These are phyloP conservation scores for Cladosporium austrohemisphaericum DNA, from an alignment of 2,329 filamentous ascomycete species.

Conservation along the genomic window DNA sequence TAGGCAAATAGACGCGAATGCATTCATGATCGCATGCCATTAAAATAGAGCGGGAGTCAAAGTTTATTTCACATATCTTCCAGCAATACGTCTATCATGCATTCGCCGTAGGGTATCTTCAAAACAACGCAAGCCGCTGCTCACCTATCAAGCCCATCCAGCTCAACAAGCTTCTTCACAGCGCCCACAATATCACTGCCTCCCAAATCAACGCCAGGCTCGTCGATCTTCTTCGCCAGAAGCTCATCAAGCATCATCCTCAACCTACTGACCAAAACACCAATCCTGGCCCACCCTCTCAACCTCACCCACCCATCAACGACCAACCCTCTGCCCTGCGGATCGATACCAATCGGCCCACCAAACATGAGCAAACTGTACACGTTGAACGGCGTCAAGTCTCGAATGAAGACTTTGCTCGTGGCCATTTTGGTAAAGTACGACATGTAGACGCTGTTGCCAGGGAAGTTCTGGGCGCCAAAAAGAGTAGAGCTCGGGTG, in stretches of 20 bases:
- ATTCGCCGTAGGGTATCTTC: not conserved
- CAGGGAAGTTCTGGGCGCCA: conserved; percentile 72
- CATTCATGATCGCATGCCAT: too few species aligned
- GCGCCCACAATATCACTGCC: conserved; percentile 67
- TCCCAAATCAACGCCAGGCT: conserved; percentile 50
- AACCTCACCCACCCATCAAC: conserved; percentile 88
- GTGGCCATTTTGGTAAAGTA: conserved; percentile 93
- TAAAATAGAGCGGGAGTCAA: too few species aligned
- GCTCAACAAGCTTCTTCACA: conserved; percentile 77
- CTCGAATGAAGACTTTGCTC: conserved; percentile 84
- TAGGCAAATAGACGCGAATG: conserved; percentile 70
- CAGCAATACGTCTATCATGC: too few species aligned
- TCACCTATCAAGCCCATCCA: conserved; percentile 62
- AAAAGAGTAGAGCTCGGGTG: conserved; percentile 88
- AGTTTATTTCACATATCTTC: too few species aligned
- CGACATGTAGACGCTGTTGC: conserved; percentile 71
- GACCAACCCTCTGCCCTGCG: conserved; percentile 76
- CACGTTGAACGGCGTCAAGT: conserved; percentile 88
- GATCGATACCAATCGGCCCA: conserved; percentile 80
- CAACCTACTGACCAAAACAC: conserved; percentile 78
- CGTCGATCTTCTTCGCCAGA: conserved; percentile 75
- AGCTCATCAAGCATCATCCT: conserved; percentile 83
- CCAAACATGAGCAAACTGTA: conserved; percentile 86
- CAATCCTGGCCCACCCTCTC: conserved; percentile 90
- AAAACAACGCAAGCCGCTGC: not conserved